A percentile compares a stretch with the other conserved stretches of the same genome.
Evolutionary conservation across 805 yeast species (phyloP).

Genomic region (Teunomyces barrocoloradensis): DNA sequence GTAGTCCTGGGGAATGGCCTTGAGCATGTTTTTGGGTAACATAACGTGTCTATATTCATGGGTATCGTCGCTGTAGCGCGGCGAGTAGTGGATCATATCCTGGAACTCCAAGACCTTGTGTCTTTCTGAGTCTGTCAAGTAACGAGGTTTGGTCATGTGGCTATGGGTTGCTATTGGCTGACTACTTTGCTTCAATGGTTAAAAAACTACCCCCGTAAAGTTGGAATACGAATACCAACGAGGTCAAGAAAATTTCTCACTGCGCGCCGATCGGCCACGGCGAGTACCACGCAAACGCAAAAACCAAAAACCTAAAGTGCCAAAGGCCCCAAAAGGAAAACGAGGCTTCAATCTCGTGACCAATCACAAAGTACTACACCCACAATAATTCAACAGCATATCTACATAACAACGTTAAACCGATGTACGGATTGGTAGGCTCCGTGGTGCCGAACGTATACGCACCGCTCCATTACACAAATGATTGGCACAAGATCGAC

Average conservation of each 20-base stretch:
- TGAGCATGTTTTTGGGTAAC: constrained; percentile 93
- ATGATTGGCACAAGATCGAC: neutral
- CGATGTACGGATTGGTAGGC: neutral
- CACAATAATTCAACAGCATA: no score
- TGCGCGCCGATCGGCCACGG: neutral
- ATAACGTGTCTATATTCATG: constrained; percentile 96
- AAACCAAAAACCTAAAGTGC: no score
- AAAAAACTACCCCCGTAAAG: neutral
- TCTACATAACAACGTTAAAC: no score
- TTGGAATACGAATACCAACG: neutral
- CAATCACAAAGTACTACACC: neutral
- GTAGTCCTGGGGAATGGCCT: constrained; percentile 90
- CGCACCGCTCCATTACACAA: neutral
- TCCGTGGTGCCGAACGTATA: neutral
- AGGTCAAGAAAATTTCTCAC: neutral
- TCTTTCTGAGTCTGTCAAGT: constrained; percentile 77
- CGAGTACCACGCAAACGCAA: no score
- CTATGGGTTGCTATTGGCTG: neutral
- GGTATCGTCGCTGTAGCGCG: constrained; percentile 87
- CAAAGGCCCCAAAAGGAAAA: no score
- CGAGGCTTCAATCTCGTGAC: neutral
- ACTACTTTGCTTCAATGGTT: neutral
- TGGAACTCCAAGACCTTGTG: constrained; percentile 87
- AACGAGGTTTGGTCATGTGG: constrained; percentile 54
- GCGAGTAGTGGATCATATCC: constrained; percentile 92